A percentile compares a stretch with the other conserved stretches of the same genome.
Conservation (phyloP, 805 yeast genomes). For the Cyberlindnera subsufficiens region DNA sequence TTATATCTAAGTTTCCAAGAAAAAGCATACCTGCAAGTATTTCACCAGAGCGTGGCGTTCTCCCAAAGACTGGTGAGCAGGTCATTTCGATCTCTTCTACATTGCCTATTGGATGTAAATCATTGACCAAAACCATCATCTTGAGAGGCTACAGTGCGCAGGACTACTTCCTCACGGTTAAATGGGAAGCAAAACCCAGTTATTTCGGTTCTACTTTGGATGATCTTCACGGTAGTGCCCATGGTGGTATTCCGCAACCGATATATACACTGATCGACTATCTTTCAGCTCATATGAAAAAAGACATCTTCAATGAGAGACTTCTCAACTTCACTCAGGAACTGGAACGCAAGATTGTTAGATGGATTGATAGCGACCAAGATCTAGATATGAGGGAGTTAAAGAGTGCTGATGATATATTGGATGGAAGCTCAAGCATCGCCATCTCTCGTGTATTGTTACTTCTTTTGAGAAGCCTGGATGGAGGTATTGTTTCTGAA, state of each 20-base stretch:
- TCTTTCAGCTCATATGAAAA: conserved; percentile 20
- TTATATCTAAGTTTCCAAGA: conserved; percentile 15
- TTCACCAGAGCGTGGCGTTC: conserved; percentile 25
- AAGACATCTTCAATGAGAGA: conserved; percentile 23
- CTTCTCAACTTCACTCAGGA: conserved; percentile 17
- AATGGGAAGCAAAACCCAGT: conserved; percentile 20
- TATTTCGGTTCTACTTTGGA: conserved; percentile 28
- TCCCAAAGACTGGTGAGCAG: conserved; percentile 24
- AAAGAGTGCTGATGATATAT: conserved; percentile 11
- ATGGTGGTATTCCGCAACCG: conserved; percentile 27
- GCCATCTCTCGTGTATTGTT: conserved; percentile 25
- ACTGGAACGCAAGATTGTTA: conserved; percentile 16
- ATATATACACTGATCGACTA: conserved; percentile 25
- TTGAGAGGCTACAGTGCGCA: conserved; percentile 24
- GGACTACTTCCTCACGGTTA: conserved; percentile 27
- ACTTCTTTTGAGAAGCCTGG: conserved; percentile 27
- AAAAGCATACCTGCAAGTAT: conserved; percentile 15
- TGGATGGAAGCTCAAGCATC: conserved; percentile 17
- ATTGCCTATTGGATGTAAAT: conserved; percentile 23
- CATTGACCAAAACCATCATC: conserved; percentile 20
- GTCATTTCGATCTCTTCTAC: conserved; percentile 18
- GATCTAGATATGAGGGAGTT: conserved; percentile 15
- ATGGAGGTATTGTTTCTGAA: conserved; percentile 36
- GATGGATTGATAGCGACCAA: conserved; percentile 17
- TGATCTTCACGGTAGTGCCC: conserved; percentile 19